Percentiles rank a stretch among this genome's conserved stretches.
phyloP scores from a whole-genome alignment of 2,329 filamentous ascomycete genomes.

The Xylariaceae sp. region DNA sequence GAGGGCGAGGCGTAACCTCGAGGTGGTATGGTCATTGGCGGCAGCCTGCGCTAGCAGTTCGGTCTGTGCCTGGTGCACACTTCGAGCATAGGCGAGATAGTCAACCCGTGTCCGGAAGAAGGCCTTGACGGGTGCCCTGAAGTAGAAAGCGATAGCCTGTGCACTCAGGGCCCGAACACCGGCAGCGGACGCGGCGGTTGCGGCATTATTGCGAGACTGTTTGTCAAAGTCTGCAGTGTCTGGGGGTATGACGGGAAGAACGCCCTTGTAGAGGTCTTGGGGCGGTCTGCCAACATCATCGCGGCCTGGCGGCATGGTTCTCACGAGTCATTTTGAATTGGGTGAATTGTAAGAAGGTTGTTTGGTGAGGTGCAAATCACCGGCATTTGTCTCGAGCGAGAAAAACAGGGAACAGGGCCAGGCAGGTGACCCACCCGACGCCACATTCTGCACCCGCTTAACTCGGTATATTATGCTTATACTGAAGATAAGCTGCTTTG shows the following conservation, averaged over 20 bases:
- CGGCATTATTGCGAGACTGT: slow-evolving; percentile 55
- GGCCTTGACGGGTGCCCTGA: slow-evolving; percentile 85
- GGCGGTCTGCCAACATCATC: slow-evolving; percentile 30
- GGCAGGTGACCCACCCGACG: background rate
- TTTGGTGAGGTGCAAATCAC: background rate
- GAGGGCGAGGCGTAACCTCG: slow-evolving; percentile 38
- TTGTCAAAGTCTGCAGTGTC: slow-evolving; percentile 47
- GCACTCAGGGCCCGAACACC: slow-evolving; percentile 82
- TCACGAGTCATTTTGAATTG: slow-evolving; percentile 34
- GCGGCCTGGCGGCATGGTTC: slow-evolving; percentile 36
- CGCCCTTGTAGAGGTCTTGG: slow-evolving; percentile 37
- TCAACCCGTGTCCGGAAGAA: slow-evolving; percentile 92
- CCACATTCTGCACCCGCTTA: background rate
- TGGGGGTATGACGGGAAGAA: slow-evolving; percentile 50
- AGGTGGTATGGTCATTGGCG: slow-evolving; percentile 39
- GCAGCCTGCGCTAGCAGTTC: slow-evolving; percentile 42
- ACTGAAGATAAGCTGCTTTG: too few relatives aligned
- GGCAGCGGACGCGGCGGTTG: slow-evolving; percentile 79
- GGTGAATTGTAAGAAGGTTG: slow-evolving; percentile 2
- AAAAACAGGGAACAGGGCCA: background rate
- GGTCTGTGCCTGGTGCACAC: slow-evolving; percentile 52
- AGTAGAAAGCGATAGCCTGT: slow-evolving; percentile 87
- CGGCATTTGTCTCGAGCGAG: slow-evolving; percentile 4
- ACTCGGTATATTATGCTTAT: too few relatives aligned
- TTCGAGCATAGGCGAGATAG: slow-evolving; percentile 66